These are phyloP conservation scores for Benincasa hispida DNA, from an alignment of 306 rosid genomes.

Conservation along the genomic window DNA sequence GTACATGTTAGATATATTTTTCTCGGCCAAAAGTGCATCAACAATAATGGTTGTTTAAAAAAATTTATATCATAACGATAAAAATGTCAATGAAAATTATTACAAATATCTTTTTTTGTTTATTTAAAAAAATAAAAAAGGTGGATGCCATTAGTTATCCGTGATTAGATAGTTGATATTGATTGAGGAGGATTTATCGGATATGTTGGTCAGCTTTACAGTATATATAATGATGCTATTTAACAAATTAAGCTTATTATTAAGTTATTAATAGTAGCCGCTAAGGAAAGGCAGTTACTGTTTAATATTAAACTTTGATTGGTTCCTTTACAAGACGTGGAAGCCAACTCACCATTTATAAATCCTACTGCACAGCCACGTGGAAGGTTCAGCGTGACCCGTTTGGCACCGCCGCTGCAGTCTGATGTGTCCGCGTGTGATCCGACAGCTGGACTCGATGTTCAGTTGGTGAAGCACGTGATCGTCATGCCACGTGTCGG, in stretches of 20 bases:
- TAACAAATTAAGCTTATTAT: neutral
- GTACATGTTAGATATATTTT: too few species aligned
- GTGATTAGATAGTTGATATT: neutral
- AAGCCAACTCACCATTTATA: conserved; percentile 22
- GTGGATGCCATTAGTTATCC: neutral
- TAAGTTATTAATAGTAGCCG: neutral
- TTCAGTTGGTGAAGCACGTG: conserved; percentile 24
- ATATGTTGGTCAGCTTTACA: neutral
- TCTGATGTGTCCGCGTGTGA: conserved; percentile 15
- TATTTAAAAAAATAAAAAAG: neutral
- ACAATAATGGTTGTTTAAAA: too few species aligned
- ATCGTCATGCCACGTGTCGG: conserved; percentile 19
- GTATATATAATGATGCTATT: neutral
- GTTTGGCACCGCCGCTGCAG: conserved; percentile 19
- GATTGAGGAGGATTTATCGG: neutral
- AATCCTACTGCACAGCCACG: conserved; percentile 4
- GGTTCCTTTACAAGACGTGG: conserved; percentile 7
- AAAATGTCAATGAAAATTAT: too few species aligned
- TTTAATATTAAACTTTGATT: neutral
- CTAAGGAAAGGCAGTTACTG: neutral
- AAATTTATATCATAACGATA: too few species aligned
- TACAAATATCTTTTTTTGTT: too few species aligned
- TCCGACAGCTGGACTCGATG: conserved; percentile 19
- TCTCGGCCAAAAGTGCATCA: too few species aligned
- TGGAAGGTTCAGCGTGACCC: neutral